Conservation (phyloP, 2,329 filamentous ascomycete genomes). For the Furcasterigmium sp. region DNA sequence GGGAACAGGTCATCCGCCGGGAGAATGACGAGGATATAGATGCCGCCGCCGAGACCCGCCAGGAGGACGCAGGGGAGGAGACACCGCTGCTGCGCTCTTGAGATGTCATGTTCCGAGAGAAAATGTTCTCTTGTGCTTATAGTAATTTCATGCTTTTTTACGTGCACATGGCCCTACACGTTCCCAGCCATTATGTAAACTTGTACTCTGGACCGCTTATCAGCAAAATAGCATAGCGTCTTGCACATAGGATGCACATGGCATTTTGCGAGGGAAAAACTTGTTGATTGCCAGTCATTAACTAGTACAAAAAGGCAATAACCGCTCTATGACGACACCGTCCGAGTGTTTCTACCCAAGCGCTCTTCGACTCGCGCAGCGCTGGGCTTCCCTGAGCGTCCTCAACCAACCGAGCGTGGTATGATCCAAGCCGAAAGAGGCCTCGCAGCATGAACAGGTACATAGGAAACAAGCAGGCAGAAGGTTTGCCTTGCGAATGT, state of each 20-base stretch:
- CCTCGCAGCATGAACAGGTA: neutral
- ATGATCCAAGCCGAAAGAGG: neutral
- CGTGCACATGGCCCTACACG: neutral
- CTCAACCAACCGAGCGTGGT: neutral
- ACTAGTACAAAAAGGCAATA: neutral
- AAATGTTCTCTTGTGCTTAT: neutral
- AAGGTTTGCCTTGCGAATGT: too few species aligned
- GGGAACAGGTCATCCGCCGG: conserved; percentile 27
- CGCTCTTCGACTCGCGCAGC: neutral
- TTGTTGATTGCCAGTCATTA: too few species aligned
- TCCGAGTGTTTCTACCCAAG: neutral
- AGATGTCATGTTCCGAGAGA: too few species aligned
- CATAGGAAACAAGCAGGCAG: neutral
- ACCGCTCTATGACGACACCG: neutral
- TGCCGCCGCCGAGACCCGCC: too few species aligned
- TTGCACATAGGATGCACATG: too few species aligned
- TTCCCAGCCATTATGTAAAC: too few species aligned
- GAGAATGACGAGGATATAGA: conserved; percentile 9
- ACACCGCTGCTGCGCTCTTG: conserved; percentile 23
- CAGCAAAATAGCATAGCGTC: too few species aligned
- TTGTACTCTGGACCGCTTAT: too few species aligned
- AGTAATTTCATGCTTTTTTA: neutral
- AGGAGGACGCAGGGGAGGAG: too few species aligned
- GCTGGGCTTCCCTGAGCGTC: neutral
- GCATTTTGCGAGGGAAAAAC: too few species aligned